Evolutionary conservation across 495 filamentous ascomycete species (phyloP), one percentile per base, ranked within the genome.

Genomic region (Thermochaetoides thermophila): DNA sequence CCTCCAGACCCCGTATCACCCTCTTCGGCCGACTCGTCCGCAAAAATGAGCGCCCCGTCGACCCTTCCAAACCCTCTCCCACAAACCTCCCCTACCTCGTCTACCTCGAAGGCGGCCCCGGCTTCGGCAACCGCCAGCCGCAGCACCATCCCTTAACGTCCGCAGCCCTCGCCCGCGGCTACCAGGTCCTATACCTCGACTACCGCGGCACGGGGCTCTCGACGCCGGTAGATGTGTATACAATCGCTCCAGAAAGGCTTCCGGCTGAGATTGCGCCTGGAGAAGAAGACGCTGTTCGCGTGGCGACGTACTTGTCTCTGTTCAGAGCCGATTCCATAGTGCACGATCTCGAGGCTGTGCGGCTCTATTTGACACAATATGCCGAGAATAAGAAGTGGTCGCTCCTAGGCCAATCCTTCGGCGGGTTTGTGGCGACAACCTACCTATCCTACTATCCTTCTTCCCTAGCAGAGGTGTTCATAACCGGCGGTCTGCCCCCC

Each of bases 311-410:
- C 42, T 62, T 95, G 28, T 86, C 83, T 59, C 60, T 74, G 23
- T 93, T 93, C 57, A 73, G 89, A 17, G 87, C 87, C 10, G 86
- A 93, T 56, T 86, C 64, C 40, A 86, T 83, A 29, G 85, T 96
- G 20, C 74, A 70, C 31, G 87, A 96, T 44, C 83, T 78, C 37
- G 87, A 96, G 45, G 84, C 85, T 7, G 72, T 96, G 14, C 69
- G 87, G 1, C 63, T 74, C 33, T 73, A 61, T 18, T 59, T 96
- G 38, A 86, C 78, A 0, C 55, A 62, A 3, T 72, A 78, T 13
- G 81, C 74, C 28, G 76, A 81, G 1, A 59, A 66, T 13, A 69
- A 73, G 45, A 79, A 79, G 56, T 95, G 89, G 87, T 64, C 60
- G 26, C 63, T 82, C 20, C 73, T 91, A 29, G 89, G 89, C 8